Conservation (phyloP, 164 flowering plant genomes). For the Pachysandra terminalis region DNA sequence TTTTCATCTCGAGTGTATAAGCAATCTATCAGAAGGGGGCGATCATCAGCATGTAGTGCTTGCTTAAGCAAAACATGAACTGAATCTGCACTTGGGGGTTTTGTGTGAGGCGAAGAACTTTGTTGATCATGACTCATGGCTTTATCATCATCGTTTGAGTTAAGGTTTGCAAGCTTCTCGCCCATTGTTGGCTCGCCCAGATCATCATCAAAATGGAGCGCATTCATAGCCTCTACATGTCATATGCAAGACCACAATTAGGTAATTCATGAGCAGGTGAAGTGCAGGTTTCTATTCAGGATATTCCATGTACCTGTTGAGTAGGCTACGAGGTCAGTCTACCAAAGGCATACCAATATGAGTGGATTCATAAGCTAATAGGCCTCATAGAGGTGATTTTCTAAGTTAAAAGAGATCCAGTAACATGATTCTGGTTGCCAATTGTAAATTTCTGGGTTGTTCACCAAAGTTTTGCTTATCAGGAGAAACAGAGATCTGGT, state of each 20-base stretch:
- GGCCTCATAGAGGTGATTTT: not conserved
- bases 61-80: conserved; percentile 83
- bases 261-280: not conserved
- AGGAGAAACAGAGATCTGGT: too few relatives aligned
- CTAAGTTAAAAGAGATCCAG: not conserved
- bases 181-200: conserved; percentile 84
- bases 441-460: not conserved
- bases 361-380: not conserved
- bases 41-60: conserved; percentile 90
- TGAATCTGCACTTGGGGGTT: conserved; percentile 92
- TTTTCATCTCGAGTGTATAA: conserved; percentile 74
- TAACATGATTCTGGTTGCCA: not conserved
- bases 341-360: not conserved
- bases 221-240: conserved; percentile 28
- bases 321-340: not conserved
- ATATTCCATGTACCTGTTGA: not conserved
- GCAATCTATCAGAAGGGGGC: conserved; percentile 70
- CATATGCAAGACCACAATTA: conserved; percentile 7
- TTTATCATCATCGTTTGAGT: conserved; percentile 27
- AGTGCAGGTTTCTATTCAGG: not conserved
- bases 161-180: conserved; percentile 68
- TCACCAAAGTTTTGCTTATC: not conserved
- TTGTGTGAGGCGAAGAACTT: conserved; percentile 23
- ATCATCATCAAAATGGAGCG: conserved; percentile 33
- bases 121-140: conserved; percentile 19